Evolutionary conservation across 805 yeast genomes (phyloP), one percentile per base, ranked within the genome.

Genomic region (Starmerella apis): DNA sequence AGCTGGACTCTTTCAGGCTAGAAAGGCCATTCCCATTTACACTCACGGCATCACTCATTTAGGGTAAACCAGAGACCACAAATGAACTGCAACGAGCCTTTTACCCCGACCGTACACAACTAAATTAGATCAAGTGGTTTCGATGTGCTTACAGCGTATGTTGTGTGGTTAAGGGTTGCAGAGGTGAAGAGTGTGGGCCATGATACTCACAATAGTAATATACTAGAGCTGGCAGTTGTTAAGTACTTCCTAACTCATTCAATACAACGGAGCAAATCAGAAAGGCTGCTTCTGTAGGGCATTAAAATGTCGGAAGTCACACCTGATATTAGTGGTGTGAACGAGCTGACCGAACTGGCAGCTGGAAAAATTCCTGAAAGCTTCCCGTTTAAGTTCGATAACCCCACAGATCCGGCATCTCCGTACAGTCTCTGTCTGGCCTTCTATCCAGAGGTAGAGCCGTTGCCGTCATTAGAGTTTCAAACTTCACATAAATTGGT

Each of bases 371-470:
- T 53, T 4, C 58, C 56, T 1, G 13, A 2, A 2, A 2, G 7
- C 16, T 55, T 53, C 36, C 50, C 57, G 22, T 53, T 36, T 38
- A 24, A 18, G 14, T 54, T 47, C 43, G 23, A 5, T 5, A 22
- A 46, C 14, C 54, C 58, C 9, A 54, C 44, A 28, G 58, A 57
- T 13, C 53, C 65, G 2, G 43, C 49, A 6, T 60, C 63, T 20
- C 68, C 68, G 4, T 58, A 58, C 49, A 50, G 63, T 3, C 49
- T 67, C 22, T 36, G 58, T 8, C 48, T 66, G 28, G 52, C 57
- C 22, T 56, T 64, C 31, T 42, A 60, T 36, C 70, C 70, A 2
- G 68, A 59, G 32, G 55, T 66, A 0, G 47, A 51, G 10, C 53
- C 58, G 13, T 62, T 55, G 4, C 27, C 39, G 0, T 5, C 27